Percentiles rank a stretch among this genome's conserved stretches.
These are phyloP conservation scores for Pisolithus microcarpus DNA, from an alignment of 768 basidiomycete species.

Conservation along the genomic window DNA sequence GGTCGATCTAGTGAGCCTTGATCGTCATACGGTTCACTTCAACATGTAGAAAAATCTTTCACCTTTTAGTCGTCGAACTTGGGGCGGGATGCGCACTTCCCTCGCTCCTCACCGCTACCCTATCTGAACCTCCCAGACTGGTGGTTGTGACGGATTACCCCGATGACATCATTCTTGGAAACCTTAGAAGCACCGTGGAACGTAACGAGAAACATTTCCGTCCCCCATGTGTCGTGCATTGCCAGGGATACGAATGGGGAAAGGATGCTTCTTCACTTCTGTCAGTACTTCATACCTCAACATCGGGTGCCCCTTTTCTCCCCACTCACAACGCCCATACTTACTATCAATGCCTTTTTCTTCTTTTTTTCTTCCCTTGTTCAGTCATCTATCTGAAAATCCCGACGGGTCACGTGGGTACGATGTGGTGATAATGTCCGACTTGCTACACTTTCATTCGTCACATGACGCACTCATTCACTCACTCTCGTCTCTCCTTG, in stretches of 20 bases:
- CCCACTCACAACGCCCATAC: not conserved
- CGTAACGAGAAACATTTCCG: slow-evolving; percentile 36
- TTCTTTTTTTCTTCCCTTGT: not conserved
- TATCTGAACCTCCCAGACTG: slow-evolving; percentile 38
- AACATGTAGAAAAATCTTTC: not conserved
- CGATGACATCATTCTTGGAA: slow-evolving; percentile 51
- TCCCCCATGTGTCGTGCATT: slow-evolving; percentile 36
- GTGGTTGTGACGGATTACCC: slow-evolving; percentile 67
- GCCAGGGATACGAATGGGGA: slow-evolving; percentile 62
- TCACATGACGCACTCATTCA: slow-evolving; percentile 52
- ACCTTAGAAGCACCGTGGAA: slow-evolving; percentile 48
- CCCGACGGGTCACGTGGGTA: slow-evolving; percentile 27
- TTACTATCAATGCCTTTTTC: not conserved
- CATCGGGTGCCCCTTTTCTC: not conserved
- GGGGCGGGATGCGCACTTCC: slow-evolving; percentile 65
- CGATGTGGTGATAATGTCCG: slow-evolving; percentile 61
- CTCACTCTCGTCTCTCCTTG: slow-evolving; percentile 45
- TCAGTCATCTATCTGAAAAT: slow-evolving; percentile 10
- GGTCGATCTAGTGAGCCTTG: slow-evolving; percentile 35
- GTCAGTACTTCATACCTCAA: slow-evolving; percentile 29
- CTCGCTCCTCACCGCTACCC: slow-evolving; percentile 49
- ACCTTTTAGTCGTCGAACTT: slow-evolving; percentile 53
- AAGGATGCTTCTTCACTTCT: slow-evolving; percentile 37
- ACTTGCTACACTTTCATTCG: slow-evolving; percentile 61
- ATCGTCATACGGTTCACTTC: not conserved